Percentiles rank a stretch among this genome's conserved stretches.
These are phyloP conservation scores for Annona cherimola DNA, from an alignment of 164 flowering plant species.

Conservation along the genomic window DNA sequence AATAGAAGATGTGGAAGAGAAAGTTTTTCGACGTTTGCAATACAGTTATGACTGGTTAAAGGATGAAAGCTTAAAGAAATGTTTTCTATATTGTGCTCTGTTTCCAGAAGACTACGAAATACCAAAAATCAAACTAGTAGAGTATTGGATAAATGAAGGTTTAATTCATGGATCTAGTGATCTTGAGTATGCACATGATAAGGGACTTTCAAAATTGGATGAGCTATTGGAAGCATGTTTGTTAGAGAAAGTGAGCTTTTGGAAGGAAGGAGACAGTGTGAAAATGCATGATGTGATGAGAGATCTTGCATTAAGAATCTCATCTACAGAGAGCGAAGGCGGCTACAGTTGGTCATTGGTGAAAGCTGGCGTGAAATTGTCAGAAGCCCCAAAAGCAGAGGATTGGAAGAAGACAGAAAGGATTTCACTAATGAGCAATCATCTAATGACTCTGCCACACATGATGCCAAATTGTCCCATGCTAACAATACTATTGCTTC, in stretches of 20 bases:
- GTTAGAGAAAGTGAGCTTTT: slow-evolving; percentile 3
- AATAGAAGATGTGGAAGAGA: slow-evolving; percentile 1
- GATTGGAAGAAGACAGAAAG: slow-evolving; percentile 14
- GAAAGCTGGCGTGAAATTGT: background rate
- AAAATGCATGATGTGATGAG: slow-evolving; percentile 17
- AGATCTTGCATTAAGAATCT: slow-evolving; percentile 13
- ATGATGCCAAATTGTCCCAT: too few relatives aligned
- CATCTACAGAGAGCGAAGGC: slow-evolving; percentile 2
- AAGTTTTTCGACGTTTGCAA: slow-evolving; percentile 3
- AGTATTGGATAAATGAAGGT: slow-evolving; percentile 14
- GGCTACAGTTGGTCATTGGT: slow-evolving; percentile 2
- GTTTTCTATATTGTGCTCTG: slow-evolving; percentile 10
- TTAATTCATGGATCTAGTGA: slow-evolving; percentile 4
- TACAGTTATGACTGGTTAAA: slow-evolving; percentile 12
- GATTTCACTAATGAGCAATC: slow-evolving; percentile 12
- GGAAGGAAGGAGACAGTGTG: slow-evolving; percentile 1
- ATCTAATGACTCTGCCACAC: too few relatives aligned
- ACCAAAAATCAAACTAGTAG: slow-evolving; percentile 2
- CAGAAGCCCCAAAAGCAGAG: slow-evolving; percentile 3
- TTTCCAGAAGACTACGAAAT: slow-evolving; percentile 13
- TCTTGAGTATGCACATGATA: slow-evolving; percentile 7
- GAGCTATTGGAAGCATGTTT: slow-evolving; percentile 11
- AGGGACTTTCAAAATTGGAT: slow-evolving; percentile 6
- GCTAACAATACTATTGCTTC: too few relatives aligned
- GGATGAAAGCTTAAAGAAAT: background rate